Percentiles rank a stretch among this genome's conserved stretches.
These are phyloP conservation scores for Mycena chlorophos DNA, from an alignment of 768 basidiomycete genomes.

Conservation along the genomic window DNA sequence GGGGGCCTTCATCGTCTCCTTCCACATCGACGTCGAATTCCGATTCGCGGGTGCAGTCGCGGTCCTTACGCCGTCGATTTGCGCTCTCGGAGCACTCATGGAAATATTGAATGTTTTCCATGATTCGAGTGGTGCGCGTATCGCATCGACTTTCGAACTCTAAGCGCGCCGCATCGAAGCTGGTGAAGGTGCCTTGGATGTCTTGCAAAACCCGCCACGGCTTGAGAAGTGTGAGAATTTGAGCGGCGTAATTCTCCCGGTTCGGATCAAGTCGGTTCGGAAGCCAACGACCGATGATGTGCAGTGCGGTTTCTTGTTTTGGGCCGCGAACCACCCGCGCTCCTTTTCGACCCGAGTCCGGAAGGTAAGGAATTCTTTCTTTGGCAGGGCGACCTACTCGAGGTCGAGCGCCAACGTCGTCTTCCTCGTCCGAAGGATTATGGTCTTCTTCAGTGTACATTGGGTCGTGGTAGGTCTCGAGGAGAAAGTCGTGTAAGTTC, in stretches of 20 bases:
- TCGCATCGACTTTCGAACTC: constrained; percentile 7
- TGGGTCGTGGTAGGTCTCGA: constrained; percentile 34
- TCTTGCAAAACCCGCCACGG: constrained; percentile 38
- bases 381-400: constrained; percentile 14
- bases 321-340: constrained; percentile 18
- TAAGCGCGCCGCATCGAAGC: constrained; percentile 27
- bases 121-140: background rate
- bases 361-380: constrained; percentile 16
- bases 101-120: constrained; percentile 36
- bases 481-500: constrained; percentile 28
- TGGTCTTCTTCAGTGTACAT: background rate
- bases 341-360: background rate
- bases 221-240: constrained; percentile 36
- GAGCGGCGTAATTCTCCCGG: constrained; percentile 35
- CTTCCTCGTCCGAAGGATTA: background rate
- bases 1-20: background rate
- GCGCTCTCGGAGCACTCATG: constrained; percentile 28
- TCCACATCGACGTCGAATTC: too few relatives aligned
- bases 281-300: constrained; percentile 40
- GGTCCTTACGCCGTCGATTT: background rate
- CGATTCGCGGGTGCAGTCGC: too few relatives aligned
- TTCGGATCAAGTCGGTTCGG: constrained; percentile 29
- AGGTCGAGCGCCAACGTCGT: constrained; percentile 3
- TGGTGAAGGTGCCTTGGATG: constrained; percentile 21
- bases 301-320: constrained; percentile 35